These are phyloP conservation scores for Claviceps monticola DNA, from an alignment of 2,329 filamentous ascomycete genomes.

Conservation along the genomic window DNA sequence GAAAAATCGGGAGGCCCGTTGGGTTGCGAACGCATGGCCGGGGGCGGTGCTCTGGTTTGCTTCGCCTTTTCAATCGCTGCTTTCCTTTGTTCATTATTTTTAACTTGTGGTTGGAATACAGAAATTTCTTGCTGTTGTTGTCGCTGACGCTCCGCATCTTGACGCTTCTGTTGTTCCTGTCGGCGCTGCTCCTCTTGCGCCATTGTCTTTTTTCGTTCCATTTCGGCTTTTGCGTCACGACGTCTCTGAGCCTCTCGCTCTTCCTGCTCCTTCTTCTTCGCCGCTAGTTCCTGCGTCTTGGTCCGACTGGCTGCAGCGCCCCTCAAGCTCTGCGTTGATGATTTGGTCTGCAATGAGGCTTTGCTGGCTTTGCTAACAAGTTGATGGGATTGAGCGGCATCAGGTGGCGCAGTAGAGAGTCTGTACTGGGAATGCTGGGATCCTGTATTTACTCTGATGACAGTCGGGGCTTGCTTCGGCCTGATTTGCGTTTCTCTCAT, in stretches of 20 bases:
- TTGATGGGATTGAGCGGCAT: slow-evolving; percentile 26
- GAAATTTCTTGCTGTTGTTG: slow-evolving; percentile 45
- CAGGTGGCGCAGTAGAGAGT: slow-evolving; percentile 44
- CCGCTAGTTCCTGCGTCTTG: slow-evolving; percentile 60
- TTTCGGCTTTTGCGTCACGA: slow-evolving; percentile 66
- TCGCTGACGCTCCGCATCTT: slow-evolving; percentile 48
- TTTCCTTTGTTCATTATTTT: slow-evolving; percentile 51
- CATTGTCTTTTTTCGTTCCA: slow-evolving; percentile 61
- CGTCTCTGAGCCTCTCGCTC: slow-evolving; percentile 68
- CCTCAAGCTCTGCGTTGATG: slow-evolving; percentile 47
- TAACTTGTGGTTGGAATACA: slow-evolving; percentile 48
- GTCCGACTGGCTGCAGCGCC: slow-evolving; percentile 42
- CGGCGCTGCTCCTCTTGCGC: slow-evolving; percentile 50
- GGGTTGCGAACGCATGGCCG: slow-evolving; percentile 40
- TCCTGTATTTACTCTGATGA: slow-evolving; percentile 56
- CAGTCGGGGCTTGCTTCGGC: slow-evolving; percentile 51
- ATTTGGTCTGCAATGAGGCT: slow-evolving; percentile 45
- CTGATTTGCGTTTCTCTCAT: slow-evolving; percentile 45
- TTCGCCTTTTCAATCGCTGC: slow-evolving; percentile 51
- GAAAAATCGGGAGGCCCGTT: slow-evolving; percentile 35
- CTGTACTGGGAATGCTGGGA: slow-evolving; percentile 47
- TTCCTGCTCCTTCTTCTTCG: slow-evolving; percentile 74
- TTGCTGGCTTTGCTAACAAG: slow-evolving; percentile 54
- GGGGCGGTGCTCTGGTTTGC: slow-evolving; percentile 48
- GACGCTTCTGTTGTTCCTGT: slow-evolving; percentile 43